Evolutionary conservation across 169 alveolate genomes (phyloP).

Genomic region (Blepharisma undulans): DNA sequence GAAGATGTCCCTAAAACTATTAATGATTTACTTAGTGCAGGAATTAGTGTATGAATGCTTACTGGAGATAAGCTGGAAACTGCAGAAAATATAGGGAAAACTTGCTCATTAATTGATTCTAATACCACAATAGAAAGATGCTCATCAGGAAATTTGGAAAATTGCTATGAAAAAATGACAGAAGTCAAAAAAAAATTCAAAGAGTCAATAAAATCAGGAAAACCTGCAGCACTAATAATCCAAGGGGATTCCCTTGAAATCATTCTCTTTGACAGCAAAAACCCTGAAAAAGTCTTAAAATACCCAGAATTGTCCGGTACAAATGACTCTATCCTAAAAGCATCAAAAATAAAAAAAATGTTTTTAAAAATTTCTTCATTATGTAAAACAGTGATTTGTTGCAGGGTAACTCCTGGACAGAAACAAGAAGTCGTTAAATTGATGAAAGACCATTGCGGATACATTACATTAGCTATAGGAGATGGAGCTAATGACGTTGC

Average conservation of each 20-base stretch:
- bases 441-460: slow-evolving; percentile 60
- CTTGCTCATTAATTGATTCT: slow-evolving; percentile 72
- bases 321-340: neutral
- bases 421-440: slow-evolving; percentile 80
- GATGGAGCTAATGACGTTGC: slow-evolving; percentile 92
- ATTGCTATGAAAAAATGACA: neutral
- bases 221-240: neutral
- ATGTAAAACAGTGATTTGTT: slow-evolving; percentile 78
- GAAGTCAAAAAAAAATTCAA: neutral
- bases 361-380: slow-evolving; percentile 36
- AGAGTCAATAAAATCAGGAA: neutral
- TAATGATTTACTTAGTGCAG: slow-evolving; percentile 49
- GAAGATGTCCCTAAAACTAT: slow-evolving; percentile 81
- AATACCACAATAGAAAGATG: neutral
- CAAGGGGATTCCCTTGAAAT: slow-evolving; percentile 26
- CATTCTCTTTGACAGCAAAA: neutral
- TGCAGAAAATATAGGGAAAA: slow-evolving; percentile 85
- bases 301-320: neutral
- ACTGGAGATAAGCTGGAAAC: slow-evolving; percentile 90
- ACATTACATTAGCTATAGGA: slow-evolving; percentile 84
- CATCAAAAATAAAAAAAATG: neutral
- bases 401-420: slow-evolving; percentile 88
- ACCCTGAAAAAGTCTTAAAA: neutral
- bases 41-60: slow-evolving; percentile 86
- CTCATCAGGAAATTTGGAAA: neutral